Base-by-base conservation (phyloP, 208 protist species). In the Leishmania guyanensis region DNA sequence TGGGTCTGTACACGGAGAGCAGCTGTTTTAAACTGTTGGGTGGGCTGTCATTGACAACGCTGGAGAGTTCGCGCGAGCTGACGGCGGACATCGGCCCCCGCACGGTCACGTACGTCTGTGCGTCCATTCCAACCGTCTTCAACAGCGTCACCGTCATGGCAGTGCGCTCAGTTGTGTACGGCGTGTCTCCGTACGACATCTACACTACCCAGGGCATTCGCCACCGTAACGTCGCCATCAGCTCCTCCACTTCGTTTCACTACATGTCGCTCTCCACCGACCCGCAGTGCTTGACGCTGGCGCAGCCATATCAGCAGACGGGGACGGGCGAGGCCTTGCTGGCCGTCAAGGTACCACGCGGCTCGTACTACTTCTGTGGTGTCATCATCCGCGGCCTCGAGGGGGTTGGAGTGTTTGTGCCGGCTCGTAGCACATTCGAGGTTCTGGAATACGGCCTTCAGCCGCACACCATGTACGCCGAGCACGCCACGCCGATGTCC, bases 341-440 rank as follows among this genome's bases (percentile, higher is more conserved):
- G n/a, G 53, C 66, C 43, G 84, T 95, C 50, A 48, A 74, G 20
- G 90, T 90, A 16, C 87, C 88, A 3, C 82, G 74, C 36, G 92
- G 92, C 2, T 77, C 56, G 22, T 95, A 95, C 81, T 94, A 92
- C 79, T 86, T 94, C 53, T 95, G 92, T 53, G 89, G 29, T 39
- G 71, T 78, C 50, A 73, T 78, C 81, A 87, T 66, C 51, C 73
- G 78, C 3, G 85, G 75, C 8, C 56, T 75, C n/a, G 51, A 33
- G 17, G 56, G 53, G 5, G 58, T 83, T 22, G 86, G 84, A 75
- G 79, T 90, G 16, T 96, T 88, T 70, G 81, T 93, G 65, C 92
- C 92, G 4, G 86, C 89, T 26, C 39, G 39, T 8, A 85, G 75
- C 29, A 53, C 20, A 0, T 82, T 96, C 51, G 56, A 56, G 22